phyloP scores from a whole-genome alignment of 148 eudicot species.

The Camellia lanceoleosa region DNA sequence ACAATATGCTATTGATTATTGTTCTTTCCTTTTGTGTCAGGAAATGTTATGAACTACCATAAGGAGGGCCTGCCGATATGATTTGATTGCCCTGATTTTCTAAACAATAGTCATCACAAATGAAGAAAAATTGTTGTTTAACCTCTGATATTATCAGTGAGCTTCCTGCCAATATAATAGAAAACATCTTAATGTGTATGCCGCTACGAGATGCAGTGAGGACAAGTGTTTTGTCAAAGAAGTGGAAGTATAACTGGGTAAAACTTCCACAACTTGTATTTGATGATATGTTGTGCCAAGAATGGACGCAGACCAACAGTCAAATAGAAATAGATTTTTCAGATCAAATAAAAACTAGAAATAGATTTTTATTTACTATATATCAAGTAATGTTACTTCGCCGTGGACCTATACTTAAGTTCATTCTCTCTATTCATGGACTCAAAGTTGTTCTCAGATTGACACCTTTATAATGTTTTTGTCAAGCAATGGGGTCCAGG shows the following conservation, averaged over 20 bases:
- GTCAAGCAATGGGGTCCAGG: too few relatives aligned
- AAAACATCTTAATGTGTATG: neutral
- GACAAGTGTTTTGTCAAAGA: conserved; percentile 2
- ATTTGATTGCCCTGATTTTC: neutral
- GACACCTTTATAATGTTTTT: too few relatives aligned
- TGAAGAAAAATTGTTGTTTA: neutral
- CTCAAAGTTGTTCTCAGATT: too few relatives aligned
- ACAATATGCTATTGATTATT: neutral
- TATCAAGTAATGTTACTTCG: too few relatives aligned
- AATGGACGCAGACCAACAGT: too few relatives aligned
- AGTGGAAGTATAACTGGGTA: neutral
- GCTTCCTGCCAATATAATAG: neutral
- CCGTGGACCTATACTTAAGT: too few relatives aligned
- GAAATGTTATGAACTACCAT: neutral
- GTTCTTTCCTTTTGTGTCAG: neutral
- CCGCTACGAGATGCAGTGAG: conserved; percentile 2
- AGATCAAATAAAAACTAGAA: too few relatives aligned
- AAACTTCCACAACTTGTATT: neutral
- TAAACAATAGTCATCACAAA: neutral
- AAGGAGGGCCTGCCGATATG: neutral
- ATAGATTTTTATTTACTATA: too few relatives aligned
- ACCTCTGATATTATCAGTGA: neutral
- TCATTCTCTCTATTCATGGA: too few relatives aligned
- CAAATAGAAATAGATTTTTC: too few relatives aligned
- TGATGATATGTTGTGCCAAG: neutral